phyloP scores from a whole-genome alignment of 768 basidiomycete species.

The Lactifluus hygrophoroides region DNA sequence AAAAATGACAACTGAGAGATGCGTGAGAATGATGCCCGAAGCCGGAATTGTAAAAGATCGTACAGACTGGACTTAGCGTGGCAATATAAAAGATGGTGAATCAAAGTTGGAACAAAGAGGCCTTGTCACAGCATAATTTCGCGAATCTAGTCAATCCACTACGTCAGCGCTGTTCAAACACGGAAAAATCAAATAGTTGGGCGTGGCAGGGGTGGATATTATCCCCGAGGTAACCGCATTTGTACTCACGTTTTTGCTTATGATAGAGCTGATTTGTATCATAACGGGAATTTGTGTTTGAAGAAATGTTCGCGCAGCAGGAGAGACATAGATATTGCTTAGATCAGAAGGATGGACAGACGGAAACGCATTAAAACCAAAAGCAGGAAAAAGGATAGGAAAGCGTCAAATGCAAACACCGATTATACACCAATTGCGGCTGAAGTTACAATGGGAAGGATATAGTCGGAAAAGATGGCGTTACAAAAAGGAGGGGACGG shows the following conservation, averaged over 20 bases:
- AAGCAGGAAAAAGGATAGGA: constrained; percentile 9
- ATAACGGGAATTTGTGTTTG: constrained; percentile 15
- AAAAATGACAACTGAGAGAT: background rate
- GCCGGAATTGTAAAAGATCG: background rate
- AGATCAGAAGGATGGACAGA: constrained; percentile 25
- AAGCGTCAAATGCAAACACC: background rate
- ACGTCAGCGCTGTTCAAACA: constrained; percentile 8
- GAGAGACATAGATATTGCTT: constrained; percentile 25
- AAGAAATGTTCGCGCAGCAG: constrained; percentile 20
- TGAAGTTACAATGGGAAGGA: constrained; percentile 4
- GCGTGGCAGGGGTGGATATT: background rate
- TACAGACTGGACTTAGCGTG: background rate
- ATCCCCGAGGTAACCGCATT: constrained; percentile 5
- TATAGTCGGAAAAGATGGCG: constrained; percentile 9
- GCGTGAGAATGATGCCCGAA: background rate
- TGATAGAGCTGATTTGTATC: constrained; percentile 41
- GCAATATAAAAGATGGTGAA: background rate
- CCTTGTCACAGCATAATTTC: constrained; percentile 39
- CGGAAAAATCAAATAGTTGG: background rate
- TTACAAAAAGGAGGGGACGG: constrained; percentile 9
- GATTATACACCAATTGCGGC: constrained; percentile 14
- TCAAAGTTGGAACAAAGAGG: background rate
- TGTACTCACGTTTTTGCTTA: constrained; percentile 60
- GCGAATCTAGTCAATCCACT: constrained; percentile 35
- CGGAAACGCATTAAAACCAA: constrained; percentile 16